Conservation (phyloP, 1,139 yeast genomes). For the Pichia sp. region DNA sequence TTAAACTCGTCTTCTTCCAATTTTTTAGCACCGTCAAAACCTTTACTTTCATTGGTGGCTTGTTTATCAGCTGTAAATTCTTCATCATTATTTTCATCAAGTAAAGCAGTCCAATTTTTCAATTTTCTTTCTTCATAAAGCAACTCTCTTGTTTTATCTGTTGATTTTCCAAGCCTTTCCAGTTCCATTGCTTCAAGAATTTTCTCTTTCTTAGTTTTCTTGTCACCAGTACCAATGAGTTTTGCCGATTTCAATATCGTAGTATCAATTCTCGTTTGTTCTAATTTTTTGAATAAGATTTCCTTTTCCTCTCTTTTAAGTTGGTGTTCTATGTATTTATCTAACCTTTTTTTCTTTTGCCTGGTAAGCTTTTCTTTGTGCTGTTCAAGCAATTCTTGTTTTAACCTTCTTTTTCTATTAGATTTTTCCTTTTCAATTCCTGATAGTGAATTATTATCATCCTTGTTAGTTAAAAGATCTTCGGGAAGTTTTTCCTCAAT, state of each 20-base stretch:
- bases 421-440: conserved; percentile 47
- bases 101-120: conserved; percentile 53
- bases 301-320: conserved; percentile 85
- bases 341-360: conserved; percentile 70
- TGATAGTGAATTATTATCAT: no score
- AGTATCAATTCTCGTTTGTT: conserved; percentile 69
- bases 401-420: conserved; percentile 59
- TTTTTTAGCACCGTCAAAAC: conserved; percentile 22
- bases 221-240: conserved; percentile 64
- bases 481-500: not conserved
- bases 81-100: conserved; percentile 28
- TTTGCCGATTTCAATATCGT: conserved; percentile 63
- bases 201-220: conserved; percentile 63
- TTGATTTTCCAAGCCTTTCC: conserved; percentile 69
- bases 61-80: not conserved
- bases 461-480: no score
- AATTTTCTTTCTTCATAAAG: conserved; percentile 66
- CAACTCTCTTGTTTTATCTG: conserved; percentile 54
- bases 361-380: conserved; percentile 63
- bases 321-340: conserved; percentile 81
- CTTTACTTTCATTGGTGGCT: conserved; percentile 13
- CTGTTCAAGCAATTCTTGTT: conserved; percentile 50
- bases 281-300: conserved; percentile 63
- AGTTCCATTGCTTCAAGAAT: conserved; percentile 69
- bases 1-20: conserved; percentile 20